Evolutionary conservation across 2,329 filamentous ascomycete genomes (phyloP).

Genomic region (Penicillium sp.): DNA sequence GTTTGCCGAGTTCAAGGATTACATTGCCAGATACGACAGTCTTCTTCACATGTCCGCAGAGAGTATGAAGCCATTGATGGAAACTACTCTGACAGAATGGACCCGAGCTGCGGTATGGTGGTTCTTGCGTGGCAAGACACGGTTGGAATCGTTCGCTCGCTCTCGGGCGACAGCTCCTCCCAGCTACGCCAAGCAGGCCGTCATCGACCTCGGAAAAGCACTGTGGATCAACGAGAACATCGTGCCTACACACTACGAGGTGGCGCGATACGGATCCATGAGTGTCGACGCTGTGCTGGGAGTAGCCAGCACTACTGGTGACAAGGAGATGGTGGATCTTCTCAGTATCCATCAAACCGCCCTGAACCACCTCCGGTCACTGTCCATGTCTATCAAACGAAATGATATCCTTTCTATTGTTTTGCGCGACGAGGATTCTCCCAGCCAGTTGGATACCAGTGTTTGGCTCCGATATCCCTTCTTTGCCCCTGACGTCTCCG

Average conservation of each 20-base stretch:
- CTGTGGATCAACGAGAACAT: constrained; percentile 66
- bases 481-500: constrained; percentile 66
- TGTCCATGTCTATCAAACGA: constrained; percentile 76
- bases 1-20: constrained; percentile 62
- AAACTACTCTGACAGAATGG: constrained; percentile 62
- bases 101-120: constrained; percentile 76
- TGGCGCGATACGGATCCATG: constrained; percentile 38
- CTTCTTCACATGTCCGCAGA: constrained; percentile 76
- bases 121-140: constrained; percentile 76
- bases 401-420: constrained; percentile 69
- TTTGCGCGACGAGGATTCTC: constrained; percentile 57
- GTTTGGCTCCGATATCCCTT: constrained; percentile 77
- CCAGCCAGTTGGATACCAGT: constrained; percentile 75
- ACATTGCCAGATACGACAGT: constrained; percentile 68
- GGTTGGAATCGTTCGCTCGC: constrained; percentile 67
- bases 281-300: constrained; percentile 40
- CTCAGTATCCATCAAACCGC: constrained; percentile 53
- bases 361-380: constrained; percentile 63
- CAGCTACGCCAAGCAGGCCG: constrained; percentile 63
- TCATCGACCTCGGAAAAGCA: constrained; percentile 77
- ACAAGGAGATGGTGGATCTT: constrained; percentile 44
- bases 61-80: constrained; percentile 61
- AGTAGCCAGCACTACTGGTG: constrained; percentile 43
- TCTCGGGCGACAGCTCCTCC: constrained; percentile 47
- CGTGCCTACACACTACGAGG: constrained; percentile 38